Base-by-base conservation (phyloP, 306 rosid genomes). In the Quercus cerris region DNA sequence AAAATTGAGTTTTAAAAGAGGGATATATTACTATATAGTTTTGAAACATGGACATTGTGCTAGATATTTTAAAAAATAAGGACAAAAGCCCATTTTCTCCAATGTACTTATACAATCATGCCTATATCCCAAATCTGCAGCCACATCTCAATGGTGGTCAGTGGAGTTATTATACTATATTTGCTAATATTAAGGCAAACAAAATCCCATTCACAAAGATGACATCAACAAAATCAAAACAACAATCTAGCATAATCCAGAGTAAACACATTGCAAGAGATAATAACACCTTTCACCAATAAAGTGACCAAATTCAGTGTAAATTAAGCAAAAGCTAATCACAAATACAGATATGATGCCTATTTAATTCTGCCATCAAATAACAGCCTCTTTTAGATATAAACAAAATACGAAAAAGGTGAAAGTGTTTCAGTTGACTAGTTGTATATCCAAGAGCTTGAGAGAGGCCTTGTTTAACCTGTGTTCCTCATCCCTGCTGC, bases 401-500 rank as follows among this genome's bases (percentile, higher is more conserved):
- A 64, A 64, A 30, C 6, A 3, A 67, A 3, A 67, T 31, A 33
- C 0, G 10, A 19, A 22, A 23, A 6, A 6, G 70, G 5, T 5
- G 74, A 73, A 56, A 56, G 73, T 35, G 10, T 59, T 67, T 22
- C 66, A 22, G 25, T 27, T 57, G 67, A 3, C 20, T 56, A 44
- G 67, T 15, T 61, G 59, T 77, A 77, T 63, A 77, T 55, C 28
- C 62, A 69, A 57, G 73, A 64, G 75, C 46, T 75, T 84, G 82
- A 79, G 74, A 79, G 69, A 79, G 69, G 63, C 54, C 77, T 78
- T 71, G 51, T 31, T 88, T 76, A 91, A 79, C 98, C 98, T 18
- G 98, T 94, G 77, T 94, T 94, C 88, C 91, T 91, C 98, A 94
- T 94, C 55, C 98, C 97, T 3, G 98, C 98, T 58, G 98, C 97